Evolutionary conservation across 768 basidiomycete species (phyloP).

Genomic region (Podaxis sp.): DNA sequence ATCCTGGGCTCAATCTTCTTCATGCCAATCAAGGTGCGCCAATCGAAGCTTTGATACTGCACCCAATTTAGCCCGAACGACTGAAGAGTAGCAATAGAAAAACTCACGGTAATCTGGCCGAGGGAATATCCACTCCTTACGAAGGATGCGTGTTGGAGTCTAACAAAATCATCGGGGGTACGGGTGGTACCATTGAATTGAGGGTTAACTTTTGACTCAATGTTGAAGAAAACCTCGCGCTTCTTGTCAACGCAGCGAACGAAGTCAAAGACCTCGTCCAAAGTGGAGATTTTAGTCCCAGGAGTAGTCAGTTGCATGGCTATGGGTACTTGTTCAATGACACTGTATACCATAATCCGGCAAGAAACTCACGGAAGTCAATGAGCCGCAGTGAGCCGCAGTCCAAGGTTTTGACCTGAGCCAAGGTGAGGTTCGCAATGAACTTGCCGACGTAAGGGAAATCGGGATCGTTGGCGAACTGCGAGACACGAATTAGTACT

Average conservation of each 20-base stretch:
- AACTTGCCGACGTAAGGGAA: constrained; percentile 80
- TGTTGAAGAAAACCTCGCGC: constrained; percentile 66
- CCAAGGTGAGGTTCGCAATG: constrained; percentile 74
- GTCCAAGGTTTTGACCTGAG: constrained; percentile 78
- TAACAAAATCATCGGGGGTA: constrained; percentile 59
- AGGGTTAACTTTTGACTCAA: constrained; percentile 76
- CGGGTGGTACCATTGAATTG: constrained; percentile 50
- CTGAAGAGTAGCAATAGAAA: neutral
- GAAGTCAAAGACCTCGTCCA: constrained; percentile 75
- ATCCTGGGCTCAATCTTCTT: constrained; percentile 65
- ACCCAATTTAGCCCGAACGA: neutral
- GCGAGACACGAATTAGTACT: constrained; percentile 13
- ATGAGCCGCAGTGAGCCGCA: constrained; percentile 69
- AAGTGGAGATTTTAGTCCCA: constrained; percentile 68
- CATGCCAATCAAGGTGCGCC: constrained; percentile 74
- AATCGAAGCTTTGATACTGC: constrained; percentile 82
- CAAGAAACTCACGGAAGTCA: constrained; percentile 53
- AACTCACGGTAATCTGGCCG: constrained; percentile 58
- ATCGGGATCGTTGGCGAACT: constrained; percentile 57
- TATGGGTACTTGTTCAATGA: constrained; percentile 22
- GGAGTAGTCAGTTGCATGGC: constrained; percentile 68
- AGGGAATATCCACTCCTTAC: constrained; percentile 56
- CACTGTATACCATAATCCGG: neutral
- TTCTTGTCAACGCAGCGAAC: constrained; percentile 69
- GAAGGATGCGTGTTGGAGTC: constrained; percentile 59